Base-by-base conservation (phyloP, 768 basidiomycete species). In the Boletus barrowsii region DNA sequence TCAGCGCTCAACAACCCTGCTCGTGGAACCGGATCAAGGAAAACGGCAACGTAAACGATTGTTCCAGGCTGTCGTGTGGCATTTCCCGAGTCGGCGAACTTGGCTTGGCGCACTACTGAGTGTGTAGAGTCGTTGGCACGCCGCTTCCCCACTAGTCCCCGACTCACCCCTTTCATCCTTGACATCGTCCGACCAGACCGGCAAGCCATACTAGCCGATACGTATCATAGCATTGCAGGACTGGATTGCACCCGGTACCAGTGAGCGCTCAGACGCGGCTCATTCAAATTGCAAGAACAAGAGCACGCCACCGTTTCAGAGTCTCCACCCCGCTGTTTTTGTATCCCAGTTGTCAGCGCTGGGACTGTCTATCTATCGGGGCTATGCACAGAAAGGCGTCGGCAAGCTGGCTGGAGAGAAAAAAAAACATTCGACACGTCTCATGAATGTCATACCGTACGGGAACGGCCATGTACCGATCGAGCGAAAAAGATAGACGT, bases 341-440 rank as follows among this genome's bases (percentile, higher is more conserved):
- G 49, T 37, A 10, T 43, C 49, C 37, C 40, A 49, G 51, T 29
- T 49, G 44, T 51, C 18, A 17, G 33, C 43, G n/a, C n/a, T n/a
- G 51, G 45, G 20, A n/a, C 5, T 39, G 37, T 39, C 15, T 36
- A 3, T 17, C 17, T 22, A 42, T 42, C 42, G 48, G 36, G 58
- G 62, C 59, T 61, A 33, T 62, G 62, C 47, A 41, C 42, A 47
- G 32, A 29, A 47, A 14, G 26, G 4, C 46, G n/a, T 59, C 50
- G 61, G 53, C 45, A 60, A 49, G 52, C 43, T 39, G 41, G 41
- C 41, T 2, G 22, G 22, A 22, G 22, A 17, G 10, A 35, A 26
- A 39, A 33, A 39, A 29, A 29, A 35, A 4, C 33, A 35, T 13
- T 36, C 40, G 42, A 50, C 36, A 18, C 32, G 61, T 46, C 61